Base-by-base conservation (phyloP, 768 basidiomycete species). In the Russula vinacea region DNA sequence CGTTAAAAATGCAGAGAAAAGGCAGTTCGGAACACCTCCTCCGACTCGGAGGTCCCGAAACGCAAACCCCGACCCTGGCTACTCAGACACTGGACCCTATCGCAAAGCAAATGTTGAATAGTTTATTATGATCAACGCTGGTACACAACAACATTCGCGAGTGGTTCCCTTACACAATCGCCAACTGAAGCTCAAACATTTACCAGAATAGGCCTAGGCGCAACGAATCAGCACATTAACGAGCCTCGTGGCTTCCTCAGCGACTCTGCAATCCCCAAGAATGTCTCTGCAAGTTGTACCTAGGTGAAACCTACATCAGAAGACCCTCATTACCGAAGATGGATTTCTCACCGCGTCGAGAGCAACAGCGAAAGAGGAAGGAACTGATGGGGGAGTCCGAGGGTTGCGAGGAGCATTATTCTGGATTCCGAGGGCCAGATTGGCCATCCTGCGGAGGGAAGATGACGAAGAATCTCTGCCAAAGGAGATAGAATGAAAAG, bases 401-500 rank as follows among this genome's bases (percentile, higher is more conserved):
- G 77, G 75, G 63, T 83, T 77, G 35, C 69, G 72, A 0, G 82
- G 81, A 0, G 78, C 79, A 50, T 68, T 74, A 47, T 74, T 79
- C 67, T 84, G 80, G 3, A 79, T 75, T 58, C 81, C 78, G 5
- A 69, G 70, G 0, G 85, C 84, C 26, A 84, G 77, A 7, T 80
- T 71, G 1, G 78, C 76, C 85, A 86, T 86, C 19, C 78, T 74
- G 35, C 77, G 76, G 26, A 87, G 72, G 11, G 51, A 58, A 2
- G 51, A 57, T 45, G 69, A 70, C 62, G 71, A n/a, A 50, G 71
- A 35, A 35, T 35, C 70, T 0, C 74, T 73, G 5, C 84, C 84
- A 35, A 87, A 86, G 0, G 83, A 78, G 22, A 87, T 80, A 0
- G 84, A 71, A 54, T 86, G 85, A 69, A 87, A 82, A 0, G 84